phyloP scores from a whole-genome alignment of 2,329 filamentous ascomycete genomes.

The Bipolaris gigantea region DNA sequence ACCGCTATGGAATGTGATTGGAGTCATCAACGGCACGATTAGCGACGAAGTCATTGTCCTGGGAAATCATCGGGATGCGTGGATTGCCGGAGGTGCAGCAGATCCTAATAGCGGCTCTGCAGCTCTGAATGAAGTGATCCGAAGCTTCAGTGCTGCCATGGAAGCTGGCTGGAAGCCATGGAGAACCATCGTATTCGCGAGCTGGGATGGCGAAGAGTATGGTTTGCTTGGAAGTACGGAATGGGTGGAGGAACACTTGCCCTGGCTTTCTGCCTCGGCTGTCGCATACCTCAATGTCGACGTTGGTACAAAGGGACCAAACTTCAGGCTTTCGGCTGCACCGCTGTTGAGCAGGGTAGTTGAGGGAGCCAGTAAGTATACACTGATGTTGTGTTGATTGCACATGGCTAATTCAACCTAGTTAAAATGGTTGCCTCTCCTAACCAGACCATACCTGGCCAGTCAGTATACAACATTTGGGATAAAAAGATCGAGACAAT shows the following conservation, averaged over 20 bases:
- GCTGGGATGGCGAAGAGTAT: slow-evolving; percentile 74
- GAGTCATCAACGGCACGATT: slow-evolving; percentile 84
- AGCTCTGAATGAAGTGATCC: slow-evolving; percentile 75
- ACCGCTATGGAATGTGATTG: slow-evolving; percentile 74
- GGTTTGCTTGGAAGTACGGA: slow-evolving; percentile 84
- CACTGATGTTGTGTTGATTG: background rate
- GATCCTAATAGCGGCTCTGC: slow-evolving; percentile 85
- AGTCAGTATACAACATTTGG: slow-evolving; percentile 69
- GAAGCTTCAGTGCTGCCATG: slow-evolving; percentile 72
- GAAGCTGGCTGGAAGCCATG: slow-evolving; percentile 79
- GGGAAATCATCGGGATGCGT: slow-evolving; percentile 91
- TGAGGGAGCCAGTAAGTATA: slow-evolving; percentile 59
- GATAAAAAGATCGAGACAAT: slow-evolving; percentile 59
- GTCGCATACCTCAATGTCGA: slow-evolving; percentile 89
- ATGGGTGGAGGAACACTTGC: slow-evolving; percentile 88
- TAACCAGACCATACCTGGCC: slow-evolving; percentile 71
- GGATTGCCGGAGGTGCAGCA: slow-evolving; percentile 81
- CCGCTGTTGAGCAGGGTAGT: slow-evolving; percentile 76
- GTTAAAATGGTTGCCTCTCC: slow-evolving; percentile 50
- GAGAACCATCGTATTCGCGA: slow-evolving; percentile 85
- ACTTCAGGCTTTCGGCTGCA: slow-evolving; percentile 68
- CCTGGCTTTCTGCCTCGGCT: slow-evolving; percentile 73
- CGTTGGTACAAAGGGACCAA: slow-evolving; percentile 66
- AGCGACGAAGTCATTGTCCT: slow-evolving; percentile 83
- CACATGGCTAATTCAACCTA: slow-evolving; percentile 18